A percentile compares a stretch with the other conserved stretches of the same genome.
Conservation (phyloP, 805 yeast species). For the Wickerhamomyces canadensis region DNA sequence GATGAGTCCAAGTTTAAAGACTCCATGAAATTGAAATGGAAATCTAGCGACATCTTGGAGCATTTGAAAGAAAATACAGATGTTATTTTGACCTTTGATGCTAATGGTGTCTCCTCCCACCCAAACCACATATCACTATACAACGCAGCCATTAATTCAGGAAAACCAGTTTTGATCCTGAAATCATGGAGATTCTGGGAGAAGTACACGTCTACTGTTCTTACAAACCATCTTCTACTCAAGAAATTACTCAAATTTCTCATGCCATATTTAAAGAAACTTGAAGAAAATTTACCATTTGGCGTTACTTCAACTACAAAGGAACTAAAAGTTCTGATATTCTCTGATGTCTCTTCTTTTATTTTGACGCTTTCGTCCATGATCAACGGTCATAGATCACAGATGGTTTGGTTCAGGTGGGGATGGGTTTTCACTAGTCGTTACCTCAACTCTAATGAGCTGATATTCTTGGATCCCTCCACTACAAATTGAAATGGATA, state of each 20-base stretch:
- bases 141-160: constrained; percentile 32
- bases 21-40: constrained; percentile 68
- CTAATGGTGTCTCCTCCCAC: constrained; percentile 76
- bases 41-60: constrained; percentile 33
- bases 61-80: constrained; percentile 30
- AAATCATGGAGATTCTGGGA: constrained; percentile 28
- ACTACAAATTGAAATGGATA: too few species aligned
- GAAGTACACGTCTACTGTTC: constrained; percentile 43
- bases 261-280: neutral
- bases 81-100: constrained; percentile 73
- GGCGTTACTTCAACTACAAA: neutral
- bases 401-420: constrained; percentile 93
- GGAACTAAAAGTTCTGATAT: constrained; percentile 26
- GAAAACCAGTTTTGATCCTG: constrained; percentile 22
- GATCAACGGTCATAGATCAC: constrained; percentile 78
- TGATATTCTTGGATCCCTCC: constrained; percentile 30
- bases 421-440: constrained; percentile 78
- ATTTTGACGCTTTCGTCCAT: constrained; percentile 55
- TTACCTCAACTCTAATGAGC: constrained; percentile 72
- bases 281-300: neutral
- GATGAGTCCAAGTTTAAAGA: constrained; percentile 51
- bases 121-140: constrained; percentile 74
- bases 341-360: constrained; percentile 26
- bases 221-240: constrained; percentile 9
- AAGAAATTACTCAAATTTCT: neutral